phyloP scores from a whole-genome alignment of 1,284 basidiomycete species.

The Apiotrichum mycotoxinovorans region DNA sequence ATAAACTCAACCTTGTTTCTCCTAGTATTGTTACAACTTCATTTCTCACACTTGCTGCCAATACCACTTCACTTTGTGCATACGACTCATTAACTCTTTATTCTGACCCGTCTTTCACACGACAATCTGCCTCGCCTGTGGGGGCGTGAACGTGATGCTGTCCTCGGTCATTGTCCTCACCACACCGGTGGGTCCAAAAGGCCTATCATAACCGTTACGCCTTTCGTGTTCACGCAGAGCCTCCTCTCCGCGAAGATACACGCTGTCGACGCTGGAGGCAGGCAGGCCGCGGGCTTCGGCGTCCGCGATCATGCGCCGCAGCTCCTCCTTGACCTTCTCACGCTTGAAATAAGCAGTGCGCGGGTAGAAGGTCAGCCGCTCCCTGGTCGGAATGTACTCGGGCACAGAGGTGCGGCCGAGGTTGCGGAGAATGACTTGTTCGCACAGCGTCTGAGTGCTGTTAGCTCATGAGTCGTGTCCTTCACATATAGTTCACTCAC shows the following conservation, averaged over 20 bases:
- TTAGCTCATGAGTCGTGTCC: background rate
- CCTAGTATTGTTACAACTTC: background rate
- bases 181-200: slow-evolving; percentile 25
- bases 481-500: slow-evolving; percentile 13
- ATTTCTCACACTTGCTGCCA: no score
- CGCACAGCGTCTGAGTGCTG: slow-evolving; percentile 26
- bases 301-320: slow-evolving; percentile 26
- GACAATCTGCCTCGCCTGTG: background rate
- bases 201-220: slow-evolving; percentile 32
- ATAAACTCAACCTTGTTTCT: no score
- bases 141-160: background rate
- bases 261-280: slow-evolving; percentile 19
- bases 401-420: slow-evolving; percentile 28
- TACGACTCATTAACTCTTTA: no score
- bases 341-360: slow-evolving; percentile 33
- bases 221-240: slow-evolving; percentile 29
- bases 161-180: background rate
- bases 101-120: background rate
- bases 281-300: slow-evolving; percentile 19
- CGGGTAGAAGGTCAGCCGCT: slow-evolving; percentile 24
- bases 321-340: slow-evolving; percentile 22
- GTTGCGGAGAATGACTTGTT: slow-evolving; percentile 35
- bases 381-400: slow-evolving; percentile 29
- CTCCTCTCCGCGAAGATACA: slow-evolving; percentile 30
- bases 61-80: background rate